Evolutionary conservation across 805 yeast species (phyloP).

Genomic region (Suhomyces prunicola): DNA sequence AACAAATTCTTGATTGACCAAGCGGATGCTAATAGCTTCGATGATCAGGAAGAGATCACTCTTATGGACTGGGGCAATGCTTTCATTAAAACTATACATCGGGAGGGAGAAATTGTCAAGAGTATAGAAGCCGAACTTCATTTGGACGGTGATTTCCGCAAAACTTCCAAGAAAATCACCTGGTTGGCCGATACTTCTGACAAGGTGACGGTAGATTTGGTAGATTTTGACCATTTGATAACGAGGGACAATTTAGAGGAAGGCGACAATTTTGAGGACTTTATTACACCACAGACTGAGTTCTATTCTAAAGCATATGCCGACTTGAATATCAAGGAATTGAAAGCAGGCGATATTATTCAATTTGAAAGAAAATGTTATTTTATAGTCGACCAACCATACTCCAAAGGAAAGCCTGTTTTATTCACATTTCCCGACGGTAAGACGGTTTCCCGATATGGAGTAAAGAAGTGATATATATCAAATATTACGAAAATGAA

Average conservation of each 20-base stretch:
- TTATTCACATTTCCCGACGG: slow-evolving; percentile 29
- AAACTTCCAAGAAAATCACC: slow-evolving; percentile 27
- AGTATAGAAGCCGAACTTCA: slow-evolving; percentile 25
- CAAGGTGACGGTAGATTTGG: slow-evolving; percentile 23
- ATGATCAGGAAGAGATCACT: slow-evolving; percentile 26
- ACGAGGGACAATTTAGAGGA: slow-evolving; percentile 31
- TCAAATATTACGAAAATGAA: too few relatives aligned
- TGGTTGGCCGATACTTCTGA: slow-evolving; percentile 31
- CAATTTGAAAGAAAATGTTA: slow-evolving; percentile 30
- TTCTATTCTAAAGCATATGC: slow-evolving; percentile 21
- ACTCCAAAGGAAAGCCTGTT: slow-evolving; percentile 17
- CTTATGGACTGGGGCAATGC: slow-evolving; percentile 33
- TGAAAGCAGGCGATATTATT: slow-evolving; percentile 22
- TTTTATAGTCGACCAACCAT: slow-evolving; percentile 23
- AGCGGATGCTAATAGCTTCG: slow-evolving; percentile 21
- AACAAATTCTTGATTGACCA: slow-evolving; percentile 23
- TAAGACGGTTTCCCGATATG: slow-evolving; percentile 21
- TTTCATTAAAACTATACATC: slow-evolving; percentile 20
- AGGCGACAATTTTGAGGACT: slow-evolving; percentile 27
- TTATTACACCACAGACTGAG: slow-evolving; percentile 24
- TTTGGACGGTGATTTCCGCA: slow-evolving; percentile 31
- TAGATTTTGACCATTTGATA: slow-evolving; percentile 30
- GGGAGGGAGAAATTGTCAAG: slow-evolving; percentile 20
- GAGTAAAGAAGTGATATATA: too few relatives aligned
- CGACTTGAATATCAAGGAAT: slow-evolving; percentile 20